Evolutionary conservation across 495 filamentous ascomycete genomes (phyloP), one percentile per base, ranked within the genome.

Genomic region (Ramalina peruviana): DNA sequence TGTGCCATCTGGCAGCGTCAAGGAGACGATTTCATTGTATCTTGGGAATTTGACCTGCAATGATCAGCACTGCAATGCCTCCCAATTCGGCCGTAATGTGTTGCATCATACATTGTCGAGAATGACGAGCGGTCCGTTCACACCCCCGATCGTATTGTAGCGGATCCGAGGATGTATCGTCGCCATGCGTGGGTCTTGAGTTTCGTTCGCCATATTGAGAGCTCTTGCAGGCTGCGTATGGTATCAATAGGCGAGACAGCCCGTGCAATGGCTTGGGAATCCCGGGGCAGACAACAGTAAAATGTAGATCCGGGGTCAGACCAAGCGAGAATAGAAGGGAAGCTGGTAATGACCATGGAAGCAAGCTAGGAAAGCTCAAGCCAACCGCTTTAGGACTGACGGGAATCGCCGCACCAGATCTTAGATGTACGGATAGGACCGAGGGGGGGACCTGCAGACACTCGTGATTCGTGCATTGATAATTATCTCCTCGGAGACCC

Each of bases 121-220:
- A 65, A 99, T 86, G 59, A 99, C 92, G 67, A 97, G 77, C 48
- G 92, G 92, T 43, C 92, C 93, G 70, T 97, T 99, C 66, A 97
- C 85, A 68, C 89, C 93, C 66, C 86, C 85, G 65, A 99, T 88
- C 54, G 92, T 99, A 73, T 99, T 99, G 75, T 99, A 99, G 52
- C 85, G 78, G 63, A 94, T 78, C 66, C 88, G 78, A 59, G 89
- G 89, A 65, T 82, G 78, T 64, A 94, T 75, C 59, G 70, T 74
- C 70, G 83, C 80, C 73, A 87, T 87, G 64, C 87, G 78, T 51
- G 86, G 84, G 67, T 94, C 86, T 61, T 74, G 56, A 43, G 70
- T 65, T 48, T 76, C 72, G 59, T 73, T 60, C 52, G 67, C 76
- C 82, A 83, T 85, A 47, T 60, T 62, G 27, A 42, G 43, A 39